phyloP scores from a whole-genome alignment of 768 basidiomycete genomes.

The Pleurotus pulmonarius region DNA sequence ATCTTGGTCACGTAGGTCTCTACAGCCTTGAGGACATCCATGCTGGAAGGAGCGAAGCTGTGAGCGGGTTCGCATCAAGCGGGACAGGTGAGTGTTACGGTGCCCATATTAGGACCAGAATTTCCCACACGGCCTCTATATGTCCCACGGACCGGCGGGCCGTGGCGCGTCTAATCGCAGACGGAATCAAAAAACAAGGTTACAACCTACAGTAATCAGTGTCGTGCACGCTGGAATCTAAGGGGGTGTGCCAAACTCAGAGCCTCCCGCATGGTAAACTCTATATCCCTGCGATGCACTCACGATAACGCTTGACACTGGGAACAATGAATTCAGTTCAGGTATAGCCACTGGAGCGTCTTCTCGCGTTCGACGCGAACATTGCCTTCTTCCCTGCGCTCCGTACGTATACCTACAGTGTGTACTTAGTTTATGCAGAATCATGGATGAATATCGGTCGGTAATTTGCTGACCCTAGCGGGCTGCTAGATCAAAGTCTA shows the following conservation, averaged over 20 bases:
- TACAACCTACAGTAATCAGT: neutral
- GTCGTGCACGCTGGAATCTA: neutral
- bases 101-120: neutral
- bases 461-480: neutral
- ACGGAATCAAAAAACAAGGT: slow-evolving; percentile 9
- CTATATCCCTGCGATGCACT: neutral
- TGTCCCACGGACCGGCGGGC: slow-evolving; percentile 3
- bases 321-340: neutral
- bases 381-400: neutral
- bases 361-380: neutral
- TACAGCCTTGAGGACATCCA: slow-evolving; percentile 96
- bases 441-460: slow-evolving; percentile 6
- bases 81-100: neutral
- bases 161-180: neutral
- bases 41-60: slow-evolving; percentile 23
- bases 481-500: neutral
- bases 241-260: no score
- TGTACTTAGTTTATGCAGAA: slow-evolving; percentile 2
- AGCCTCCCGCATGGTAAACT: neutral
- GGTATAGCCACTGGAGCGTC: neutral
- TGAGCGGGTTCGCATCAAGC: no score
- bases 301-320: neutral
- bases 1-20: slow-evolving; percentile 91
- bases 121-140: neutral
- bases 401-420: no score